A percentile compares a stretch with the other conserved stretches of the same genome.
Evolutionary conservation across 2,329 filamentous ascomycete species (phyloP).

Genomic region (Plectosphaerella plurivora): DNA sequence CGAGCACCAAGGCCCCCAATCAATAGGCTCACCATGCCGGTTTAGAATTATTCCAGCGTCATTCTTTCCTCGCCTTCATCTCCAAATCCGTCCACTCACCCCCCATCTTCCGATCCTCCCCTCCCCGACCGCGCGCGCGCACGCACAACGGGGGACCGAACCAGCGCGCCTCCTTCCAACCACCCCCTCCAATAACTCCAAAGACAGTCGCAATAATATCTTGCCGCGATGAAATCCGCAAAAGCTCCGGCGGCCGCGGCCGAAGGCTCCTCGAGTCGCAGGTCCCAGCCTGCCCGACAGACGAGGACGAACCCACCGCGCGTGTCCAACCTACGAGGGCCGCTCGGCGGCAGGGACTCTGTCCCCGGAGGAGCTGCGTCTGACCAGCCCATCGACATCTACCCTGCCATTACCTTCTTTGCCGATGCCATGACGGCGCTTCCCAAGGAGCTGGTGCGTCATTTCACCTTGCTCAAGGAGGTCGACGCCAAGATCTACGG

Average conservation of each 20-base stretch:
- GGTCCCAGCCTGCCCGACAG: constrained; percentile 61
- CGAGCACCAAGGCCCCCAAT: no score
- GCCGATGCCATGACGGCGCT: constrained; percentile 88
- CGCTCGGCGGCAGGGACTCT: constrained; percentile 40
- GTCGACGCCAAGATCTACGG: constrained; percentile 95
- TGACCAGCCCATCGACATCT: constrained; percentile 62
- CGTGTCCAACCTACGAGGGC: constrained; percentile 40
- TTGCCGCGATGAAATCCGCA: constrained; percentile 46
- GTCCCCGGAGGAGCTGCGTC: constrained; percentile 37
- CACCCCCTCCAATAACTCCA: not conserved
- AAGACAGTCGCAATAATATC: not conserved
- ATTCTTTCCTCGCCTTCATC: no score
- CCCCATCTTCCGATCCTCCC: no score
- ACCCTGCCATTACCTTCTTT: constrained; percentile 68
- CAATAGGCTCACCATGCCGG: no score
- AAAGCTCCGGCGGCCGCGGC: constrained; percentile 38
- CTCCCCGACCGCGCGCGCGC: no score
- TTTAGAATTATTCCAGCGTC: no score
- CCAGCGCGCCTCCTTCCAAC: not conserved
- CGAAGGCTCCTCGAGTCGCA: constrained; percentile 45
- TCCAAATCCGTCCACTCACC: no score
- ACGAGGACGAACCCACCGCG: constrained; percentile 61
- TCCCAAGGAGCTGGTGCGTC: constrained; percentile 89
- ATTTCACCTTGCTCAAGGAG: constrained; percentile 94
- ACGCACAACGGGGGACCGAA: no score